Evolutionary conservation across 805 yeast genomes (phyloP).

Genomic region (Starmerella khaoyaiensis): DNA sequence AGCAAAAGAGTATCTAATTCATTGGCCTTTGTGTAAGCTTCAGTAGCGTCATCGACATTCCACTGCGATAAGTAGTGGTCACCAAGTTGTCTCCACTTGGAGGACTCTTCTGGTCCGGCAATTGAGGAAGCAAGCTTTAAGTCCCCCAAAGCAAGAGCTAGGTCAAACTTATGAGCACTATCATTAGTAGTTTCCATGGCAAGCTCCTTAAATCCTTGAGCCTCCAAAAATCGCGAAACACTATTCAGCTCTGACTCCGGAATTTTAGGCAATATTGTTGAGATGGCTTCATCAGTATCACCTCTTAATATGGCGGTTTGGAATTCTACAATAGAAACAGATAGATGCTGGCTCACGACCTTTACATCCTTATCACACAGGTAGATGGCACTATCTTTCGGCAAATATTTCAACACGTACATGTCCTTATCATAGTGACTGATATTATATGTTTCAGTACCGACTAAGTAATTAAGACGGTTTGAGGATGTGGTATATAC

Average conservation of each 20-base stretch:
- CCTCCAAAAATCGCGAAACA: constrained; percentile 84
- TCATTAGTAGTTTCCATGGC: constrained; percentile 78
- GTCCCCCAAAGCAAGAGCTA: constrained; percentile 66
- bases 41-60: constrained; percentile 69
- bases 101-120: constrained; percentile 30
- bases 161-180: constrained; percentile 79
- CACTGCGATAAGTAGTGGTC: constrained; percentile 70
- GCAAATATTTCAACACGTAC: constrained; percentile 78
- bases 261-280: constrained; percentile 41
- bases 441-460: constrained; percentile 81
- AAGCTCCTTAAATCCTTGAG: constrained; percentile 74
- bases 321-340: constrained; percentile 79
- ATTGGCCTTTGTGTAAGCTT: constrained; percentile 62
- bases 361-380: constrained; percentile 83
- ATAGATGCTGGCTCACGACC: constrained; percentile 66
- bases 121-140: constrained; percentile 59
- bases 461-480: constrained; percentile 87
- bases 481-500: constrained; percentile 77
- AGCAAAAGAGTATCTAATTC: constrained; percentile 75
- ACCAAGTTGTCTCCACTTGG: constrained; percentile 85
- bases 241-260: constrained; percentile 56
- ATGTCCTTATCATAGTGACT: constrained; percentile 83
- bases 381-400: constrained; percentile 80
- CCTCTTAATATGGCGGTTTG: constrained; percentile 94
- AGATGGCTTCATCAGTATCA: constrained; percentile 63